Evolutionary conservation across 352 stramenopile genomes (phyloP).

Genomic region (Paralagenidium karlingii): DNA sequence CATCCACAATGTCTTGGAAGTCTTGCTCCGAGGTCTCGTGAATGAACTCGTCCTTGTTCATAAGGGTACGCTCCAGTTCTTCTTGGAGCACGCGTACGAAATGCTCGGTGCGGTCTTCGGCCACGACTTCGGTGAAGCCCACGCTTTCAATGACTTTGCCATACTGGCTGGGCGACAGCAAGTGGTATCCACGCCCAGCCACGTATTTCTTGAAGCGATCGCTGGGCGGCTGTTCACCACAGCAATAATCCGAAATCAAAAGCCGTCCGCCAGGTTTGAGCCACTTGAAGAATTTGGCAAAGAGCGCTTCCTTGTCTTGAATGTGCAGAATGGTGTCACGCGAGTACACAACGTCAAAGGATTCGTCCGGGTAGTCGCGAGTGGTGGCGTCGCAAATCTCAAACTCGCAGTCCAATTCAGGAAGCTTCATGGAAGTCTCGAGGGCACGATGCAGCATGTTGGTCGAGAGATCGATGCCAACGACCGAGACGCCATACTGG

Average conservation of each 20-base stretch:
- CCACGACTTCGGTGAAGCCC: conserved; percentile 34
- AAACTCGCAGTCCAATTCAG: conserved; percentile 40
- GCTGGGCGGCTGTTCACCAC: conserved; percentile 28
- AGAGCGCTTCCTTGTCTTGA: conserved; percentile 38
- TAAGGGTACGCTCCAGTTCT: conserved; percentile 35
- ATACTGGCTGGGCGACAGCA: conserved; percentile 48
- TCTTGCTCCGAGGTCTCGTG: conserved; percentile 48
- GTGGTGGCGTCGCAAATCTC: conserved; percentile 58
- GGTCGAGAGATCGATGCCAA: conserved; percentile 59
- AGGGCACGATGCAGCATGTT: conserved; percentile 66
- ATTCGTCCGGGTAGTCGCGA: conserved; percentile 36
- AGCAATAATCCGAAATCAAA: conserved; percentile 64
- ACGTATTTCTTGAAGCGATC: conserved; percentile 51
- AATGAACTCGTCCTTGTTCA: conserved; percentile 53
- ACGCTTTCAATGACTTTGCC: conserved; percentile 28
- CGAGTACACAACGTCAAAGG: conserved; percentile 67
- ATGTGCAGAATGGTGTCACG: conserved; percentile 71
- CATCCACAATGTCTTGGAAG: conserved; percentile 53
- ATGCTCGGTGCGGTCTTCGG: conserved; percentile 54
- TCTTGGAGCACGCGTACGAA: conserved; percentile 54
- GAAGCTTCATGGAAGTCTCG: conserved; percentile 39
- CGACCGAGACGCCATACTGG: conserved; percentile 68
- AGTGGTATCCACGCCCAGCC: conserved; percentile 42
- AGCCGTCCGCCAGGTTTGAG: conserved; percentile 47
- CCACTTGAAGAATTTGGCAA: conserved; percentile 52